Evolutionary conservation across 1,284 basidiomycete species (phyloP).

Genomic region (Porogramme epimiltina): DNA sequence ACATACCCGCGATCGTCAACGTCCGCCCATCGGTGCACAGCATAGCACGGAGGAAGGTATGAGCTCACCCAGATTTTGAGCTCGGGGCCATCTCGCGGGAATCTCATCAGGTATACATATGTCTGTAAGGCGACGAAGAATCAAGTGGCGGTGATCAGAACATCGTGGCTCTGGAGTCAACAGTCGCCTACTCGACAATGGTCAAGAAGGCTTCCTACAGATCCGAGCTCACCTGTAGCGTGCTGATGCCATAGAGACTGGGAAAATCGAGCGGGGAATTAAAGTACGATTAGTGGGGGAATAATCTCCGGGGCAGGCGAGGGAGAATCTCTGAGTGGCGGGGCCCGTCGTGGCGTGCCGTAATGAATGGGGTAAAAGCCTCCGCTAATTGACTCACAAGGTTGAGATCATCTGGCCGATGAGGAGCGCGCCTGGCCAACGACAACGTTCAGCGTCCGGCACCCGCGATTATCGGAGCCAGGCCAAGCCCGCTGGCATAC

Average conservation of each 20-base stretch:
- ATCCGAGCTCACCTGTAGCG: slow-evolving; percentile 19
- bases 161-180: not conserved
- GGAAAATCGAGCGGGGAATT: not conserved
- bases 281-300: no score
- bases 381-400: slow-evolving; percentile 10
- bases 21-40: not conserved
- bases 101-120: slow-evolving; percentile 25
- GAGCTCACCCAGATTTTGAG: slow-evolving; percentile 21
- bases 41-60: not conserved
- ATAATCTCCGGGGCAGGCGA: no score
- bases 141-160: not conserved
- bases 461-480: no score
- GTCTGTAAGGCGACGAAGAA: slow-evolving; percentile 11
- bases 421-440: slow-evolving; percentile 18
- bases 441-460: not conserved
- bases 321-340: no score
- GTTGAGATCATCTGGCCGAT: slow-evolving; percentile 24
- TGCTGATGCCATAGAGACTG: slow-evolving; percentile 23
- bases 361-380: not conserved
- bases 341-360: no score
- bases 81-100: slow-evolving; percentile 24
- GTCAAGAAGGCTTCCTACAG: no score
- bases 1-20: not conserved
- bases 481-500: not conserved
- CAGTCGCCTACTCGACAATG: no score